Evolutionary conservation across 441 rosid genomes (phyloP).

Genomic region (Populus hybrid): DNA sequence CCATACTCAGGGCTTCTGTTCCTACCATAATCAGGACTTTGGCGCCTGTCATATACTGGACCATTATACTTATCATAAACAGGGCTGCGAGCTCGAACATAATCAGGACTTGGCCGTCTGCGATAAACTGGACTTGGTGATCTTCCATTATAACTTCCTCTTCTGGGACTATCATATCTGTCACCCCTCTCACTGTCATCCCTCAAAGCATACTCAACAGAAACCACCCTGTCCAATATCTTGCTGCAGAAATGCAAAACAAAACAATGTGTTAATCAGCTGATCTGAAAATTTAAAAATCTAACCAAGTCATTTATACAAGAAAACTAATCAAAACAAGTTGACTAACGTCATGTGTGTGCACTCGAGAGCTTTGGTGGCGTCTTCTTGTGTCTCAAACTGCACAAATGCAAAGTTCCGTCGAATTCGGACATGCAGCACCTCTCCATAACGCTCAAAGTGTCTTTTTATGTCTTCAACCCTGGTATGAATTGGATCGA

Average conservation of each 20-base stretch:
- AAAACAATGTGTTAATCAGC: too few species aligned
- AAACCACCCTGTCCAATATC: slow-evolving; percentile 71
- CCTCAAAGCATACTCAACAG: slow-evolving; percentile 87
- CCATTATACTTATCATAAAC: slow-evolving; percentile 47
- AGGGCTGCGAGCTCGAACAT: slow-evolving; percentile 62
- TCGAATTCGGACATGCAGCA: slow-evolving; percentile 62
- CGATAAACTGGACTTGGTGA: slow-evolving; percentile 61
- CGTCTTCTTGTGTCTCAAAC: slow-evolving; percentile 77
- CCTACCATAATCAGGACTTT: slow-evolving; percentile 56
- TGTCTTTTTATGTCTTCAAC: slow-evolving; percentile 68
- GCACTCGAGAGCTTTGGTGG: slow-evolving; percentile 73
- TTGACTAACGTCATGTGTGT: slow-evolving; percentile 65
- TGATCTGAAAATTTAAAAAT: neutral
- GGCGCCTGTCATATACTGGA: slow-evolving; percentile 40
- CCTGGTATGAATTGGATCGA: slow-evolving; percentile 68
- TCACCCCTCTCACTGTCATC: slow-evolving; percentile 76
- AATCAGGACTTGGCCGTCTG: slow-evolving; percentile 69
- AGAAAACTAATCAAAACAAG: neutral
- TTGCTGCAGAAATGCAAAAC: slow-evolving; percentile 42
- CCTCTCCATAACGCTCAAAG: slow-evolving; percentile 81
- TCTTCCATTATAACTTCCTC: slow-evolving; percentile 45
- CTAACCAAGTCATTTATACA: neutral
- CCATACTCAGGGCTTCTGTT: slow-evolving; percentile 50
- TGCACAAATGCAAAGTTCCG: slow-evolving; percentile 86
- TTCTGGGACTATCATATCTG: slow-evolving; percentile 50